A percentile compares a stretch with the other conserved stretches of the same genome.
Evolutionary conservation across 345 rosid species (phyloP).

Genomic region (Populus nigra): DNA sequence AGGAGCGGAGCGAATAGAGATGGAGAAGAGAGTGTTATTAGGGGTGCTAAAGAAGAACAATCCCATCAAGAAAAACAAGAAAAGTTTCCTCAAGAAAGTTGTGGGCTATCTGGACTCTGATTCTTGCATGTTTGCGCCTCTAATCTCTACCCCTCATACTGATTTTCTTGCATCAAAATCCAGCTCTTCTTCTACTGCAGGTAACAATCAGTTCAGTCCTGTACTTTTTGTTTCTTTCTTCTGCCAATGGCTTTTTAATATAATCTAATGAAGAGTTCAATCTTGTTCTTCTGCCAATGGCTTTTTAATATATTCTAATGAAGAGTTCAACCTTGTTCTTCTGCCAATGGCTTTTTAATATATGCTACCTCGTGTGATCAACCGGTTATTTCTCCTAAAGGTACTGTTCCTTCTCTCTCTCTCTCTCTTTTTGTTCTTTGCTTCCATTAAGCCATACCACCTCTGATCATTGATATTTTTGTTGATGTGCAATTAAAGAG

Average conservation of each 20-base stretch:
- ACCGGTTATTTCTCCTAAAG: conserved; percentile 4
- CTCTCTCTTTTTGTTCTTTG: background rate
- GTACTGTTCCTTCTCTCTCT: background rate
- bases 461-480: too few species aligned
- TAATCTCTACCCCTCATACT: conserved; percentile 23
- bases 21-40: conserved; percentile 15
- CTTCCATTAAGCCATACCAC: too few species aligned
- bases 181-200: conserved; percentile 5
- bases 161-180: conserved; percentile 8
- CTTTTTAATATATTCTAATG: background rate
- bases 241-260: background rate
- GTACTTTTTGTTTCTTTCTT: background rate
- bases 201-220: background rate
- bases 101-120: conserved; percentile 43
- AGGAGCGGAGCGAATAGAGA: background rate
- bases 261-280: background rate
- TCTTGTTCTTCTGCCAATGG: background rate
- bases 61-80: conserved; percentile 27
- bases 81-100: conserved; percentile 20
- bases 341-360: background rate
- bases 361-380: conserved; percentile 26
- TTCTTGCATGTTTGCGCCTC: conserved; percentile 50
- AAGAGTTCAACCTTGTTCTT: too few species aligned
- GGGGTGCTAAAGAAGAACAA: conserved; percentile 34
- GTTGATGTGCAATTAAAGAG: too few species aligned